Evolutionary conservation across 164 flowering plant species (phyloP).

Genomic region (Sextonia rubra): DNA sequence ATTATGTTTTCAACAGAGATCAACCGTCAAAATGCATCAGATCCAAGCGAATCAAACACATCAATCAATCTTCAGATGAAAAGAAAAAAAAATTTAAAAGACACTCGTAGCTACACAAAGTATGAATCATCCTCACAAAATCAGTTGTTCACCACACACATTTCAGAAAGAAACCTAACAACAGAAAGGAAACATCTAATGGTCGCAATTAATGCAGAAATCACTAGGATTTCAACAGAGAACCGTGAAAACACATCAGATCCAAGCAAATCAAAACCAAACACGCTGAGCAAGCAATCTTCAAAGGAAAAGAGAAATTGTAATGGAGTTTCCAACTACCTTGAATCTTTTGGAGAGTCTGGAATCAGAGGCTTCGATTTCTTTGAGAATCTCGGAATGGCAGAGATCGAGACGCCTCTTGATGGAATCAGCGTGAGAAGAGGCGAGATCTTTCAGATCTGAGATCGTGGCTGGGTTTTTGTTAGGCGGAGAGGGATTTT

Average conservation of each 20-base stretch:
- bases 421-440: slow-evolving; percentile 46
- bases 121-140: not conserved
- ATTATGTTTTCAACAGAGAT: not conserved
- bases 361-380: slow-evolving; percentile 54
- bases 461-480: slow-evolving; percentile 33
- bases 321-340: slow-evolving; percentile 23
- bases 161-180: not conserved
- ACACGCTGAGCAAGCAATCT: not conserved
- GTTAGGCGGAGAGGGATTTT: slow-evolving; percentile 17
- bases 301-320: not conserved
- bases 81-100: not conserved
- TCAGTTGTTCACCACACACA: not conserved
- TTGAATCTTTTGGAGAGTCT: slow-evolving; percentile 64
- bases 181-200: not conserved
- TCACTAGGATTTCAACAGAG: not conserved
- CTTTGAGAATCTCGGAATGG: slow-evolving; percentile 62
- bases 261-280: not conserved
- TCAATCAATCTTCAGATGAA: not conserved
- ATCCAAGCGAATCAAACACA: not conserved
- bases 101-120: too few relatives aligned
- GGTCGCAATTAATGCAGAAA: not conserved
- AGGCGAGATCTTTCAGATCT: slow-evolving; percentile 52
- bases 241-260: slow-evolving; percentile 3
- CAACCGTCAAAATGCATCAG: slow-evolving; percentile 1
- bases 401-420: slow-evolving; percentile 57